These are phyloP conservation scores for Cenchrus purpureus DNA, from an alignment of 176 grass and related monocot species.

Conservation along the genomic window DNA sequence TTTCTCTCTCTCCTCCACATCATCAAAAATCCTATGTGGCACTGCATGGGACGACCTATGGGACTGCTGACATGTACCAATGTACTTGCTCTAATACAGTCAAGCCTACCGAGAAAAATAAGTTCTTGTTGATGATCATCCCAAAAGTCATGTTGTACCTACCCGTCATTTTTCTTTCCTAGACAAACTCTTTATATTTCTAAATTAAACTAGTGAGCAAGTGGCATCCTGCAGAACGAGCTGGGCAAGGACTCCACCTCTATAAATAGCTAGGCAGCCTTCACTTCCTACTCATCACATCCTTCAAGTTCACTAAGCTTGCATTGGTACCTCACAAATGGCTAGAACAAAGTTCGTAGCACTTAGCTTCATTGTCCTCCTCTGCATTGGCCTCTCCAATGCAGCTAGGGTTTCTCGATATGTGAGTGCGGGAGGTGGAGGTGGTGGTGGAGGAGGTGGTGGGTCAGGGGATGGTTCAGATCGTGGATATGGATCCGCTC, in stretches of 20 bases:
- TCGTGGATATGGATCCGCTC: background rate
- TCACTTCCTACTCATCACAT: conserved; percentile 6
- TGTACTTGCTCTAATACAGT: background rate
- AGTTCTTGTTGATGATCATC: background rate
- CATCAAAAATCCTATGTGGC: too few relatives aligned
- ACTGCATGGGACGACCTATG: too few relatives aligned
- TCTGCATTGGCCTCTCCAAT: conserved; percentile 17
- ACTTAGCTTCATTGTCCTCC: background rate
- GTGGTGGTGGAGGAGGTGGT: background rate
- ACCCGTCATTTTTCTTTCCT: background rate
- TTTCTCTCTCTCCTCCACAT: too few relatives aligned
- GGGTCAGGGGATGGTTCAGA: background rate
- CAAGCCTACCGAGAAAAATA: background rate
- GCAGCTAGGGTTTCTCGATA: background rate
- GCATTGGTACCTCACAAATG: background rate
- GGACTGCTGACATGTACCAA: too few relatives aligned
- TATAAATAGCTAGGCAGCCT: conserved; percentile 27
- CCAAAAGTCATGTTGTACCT: background rate
- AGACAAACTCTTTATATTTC: background rate
- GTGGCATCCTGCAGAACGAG: background rate
- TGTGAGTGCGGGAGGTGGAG: background rate
- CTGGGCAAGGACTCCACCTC: background rate
- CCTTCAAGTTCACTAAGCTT: background rate
- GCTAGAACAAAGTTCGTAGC: conserved; percentile 1
- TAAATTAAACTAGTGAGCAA: background rate